Evolutionary conservation across 2,329 filamentous ascomycete genomes (phyloP), one percentile per base, ranked within the genome.

Genomic region (Monascus ruber): DNA sequence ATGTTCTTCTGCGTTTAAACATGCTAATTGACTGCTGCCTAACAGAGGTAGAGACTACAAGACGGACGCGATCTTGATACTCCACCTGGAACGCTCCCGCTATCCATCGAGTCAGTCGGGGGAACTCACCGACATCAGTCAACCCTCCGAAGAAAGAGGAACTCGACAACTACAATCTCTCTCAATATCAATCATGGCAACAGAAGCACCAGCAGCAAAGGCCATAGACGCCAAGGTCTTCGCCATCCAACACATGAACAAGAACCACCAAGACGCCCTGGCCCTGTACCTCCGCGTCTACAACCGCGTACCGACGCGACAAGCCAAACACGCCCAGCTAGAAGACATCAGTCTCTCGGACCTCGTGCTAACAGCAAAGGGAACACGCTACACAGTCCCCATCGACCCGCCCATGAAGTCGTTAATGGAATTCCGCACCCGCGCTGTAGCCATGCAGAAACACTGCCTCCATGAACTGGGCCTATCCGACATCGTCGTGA

Each of bases 231-330:
- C 68, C 42, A 77, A 77, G 54, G 52, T 69, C 42, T 76, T 79
- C 42, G 80, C 86, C 59, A 75, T 89, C 55, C 70, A 70, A 28
- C 88, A 95, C 69, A 91, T 95, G 85, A 94, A 95, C 66, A 68
- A 69, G 33, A 83, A 89, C 61, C 89, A 94, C 65, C 68, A 72
- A 37, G 73, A 77, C 50, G 85, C 85, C 42, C 77, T 94, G 36
- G 67, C 74, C 41, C 73, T 82, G 55, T 94, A 88, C 63, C 75
- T 93, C n/a, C 79, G 79, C 47, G 76, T 86, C 60, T 86, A 79
- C 66, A 70, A 68, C 56, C 60, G 69, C 10, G 67, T 85, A 34
- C 73, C 79, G 10, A 54, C 71, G 5, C 60, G 65, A 43, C 64
- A 72, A 36, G 73, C 81, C 36, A 65, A 74, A 41, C 65, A 68